These are phyloP conservation scores for Ceratobasidium sp. DNA, from an alignment of 1,284 basidiomycete genomes.

Conservation along the genomic window DNA sequence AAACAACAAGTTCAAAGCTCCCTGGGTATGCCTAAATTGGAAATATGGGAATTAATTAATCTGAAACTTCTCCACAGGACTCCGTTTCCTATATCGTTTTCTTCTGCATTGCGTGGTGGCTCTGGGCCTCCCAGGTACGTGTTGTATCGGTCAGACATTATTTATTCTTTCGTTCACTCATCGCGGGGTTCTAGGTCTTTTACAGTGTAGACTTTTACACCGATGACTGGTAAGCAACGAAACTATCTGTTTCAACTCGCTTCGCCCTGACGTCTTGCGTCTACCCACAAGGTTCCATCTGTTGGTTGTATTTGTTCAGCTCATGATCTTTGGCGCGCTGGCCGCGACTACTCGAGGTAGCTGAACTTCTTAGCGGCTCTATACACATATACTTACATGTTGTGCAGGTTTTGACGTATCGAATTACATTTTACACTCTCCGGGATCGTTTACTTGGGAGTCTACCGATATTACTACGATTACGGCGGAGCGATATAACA, in stretches of 20 bases:
- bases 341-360: slow-evolving; percentile 43
- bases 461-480: slow-evolving; percentile 12
- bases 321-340: slow-evolving; percentile 32
- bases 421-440: slow-evolving; percentile 35
- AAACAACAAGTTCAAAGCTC: slow-evolving; percentile 42
- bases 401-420: slow-evolving; percentile 32
- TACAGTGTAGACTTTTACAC: slow-evolving; percentile 45
- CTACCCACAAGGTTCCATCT: slow-evolving; percentile 37
- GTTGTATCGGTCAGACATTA: background rate
- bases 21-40: slow-evolving; percentile 19
- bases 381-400: background rate
- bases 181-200: background rate
- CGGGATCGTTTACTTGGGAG: slow-evolving; percentile 19
- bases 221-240: slow-evolving; percentile 32
- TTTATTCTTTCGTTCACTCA: too few relatives aligned
- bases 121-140: slow-evolving; percentile 26
- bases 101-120: slow-evolving; percentile 37
- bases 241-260: too few relatives aligned
- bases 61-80: slow-evolving; percentile 19
- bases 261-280: too few relatives aligned
- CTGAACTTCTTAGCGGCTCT: background rate
- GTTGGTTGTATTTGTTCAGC: slow-evolving; percentile 24
- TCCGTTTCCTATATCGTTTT: slow-evolving; percentile 42
- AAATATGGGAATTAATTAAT: background rate
- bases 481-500: slow-evolving; percentile 14